phyloP scores from a whole-genome alignment of 768 basidiomycete species.

The Cystofilobasidium capitatum region DNA sequence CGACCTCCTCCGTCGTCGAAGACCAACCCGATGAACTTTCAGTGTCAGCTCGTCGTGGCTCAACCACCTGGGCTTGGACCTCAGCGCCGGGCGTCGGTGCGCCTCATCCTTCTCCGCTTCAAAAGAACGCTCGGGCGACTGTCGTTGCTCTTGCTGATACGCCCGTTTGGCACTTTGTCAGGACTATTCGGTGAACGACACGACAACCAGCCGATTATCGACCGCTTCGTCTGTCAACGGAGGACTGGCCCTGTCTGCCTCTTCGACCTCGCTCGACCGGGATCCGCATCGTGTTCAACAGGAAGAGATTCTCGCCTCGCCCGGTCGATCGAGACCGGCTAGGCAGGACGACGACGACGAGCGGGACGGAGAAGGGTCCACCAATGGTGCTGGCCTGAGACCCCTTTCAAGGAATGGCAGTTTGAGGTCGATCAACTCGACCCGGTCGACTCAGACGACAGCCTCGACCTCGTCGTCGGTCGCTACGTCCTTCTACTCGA shows the following conservation, averaged over 20 bases:
- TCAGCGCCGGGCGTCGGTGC: background rate
- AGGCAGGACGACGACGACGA: background rate
- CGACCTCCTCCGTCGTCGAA: slow-evolving; percentile 18
- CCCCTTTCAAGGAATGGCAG: too few relatives aligned
- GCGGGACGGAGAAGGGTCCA: background rate
- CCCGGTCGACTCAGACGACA: too few relatives aligned
- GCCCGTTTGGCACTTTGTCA: background rate
- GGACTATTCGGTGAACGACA: background rate
- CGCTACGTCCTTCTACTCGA: background rate
- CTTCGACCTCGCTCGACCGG: background rate
- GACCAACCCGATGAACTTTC: slow-evolving; percentile 19
- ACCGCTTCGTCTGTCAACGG: background rate
- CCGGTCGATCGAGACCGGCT: background rate
- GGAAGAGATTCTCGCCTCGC: too few relatives aligned
- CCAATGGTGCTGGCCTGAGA: too few relatives aligned
- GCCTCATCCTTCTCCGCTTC: background rate
- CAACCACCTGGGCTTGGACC: background rate
- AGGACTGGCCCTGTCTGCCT: background rate
- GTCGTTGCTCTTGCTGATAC: background rate
- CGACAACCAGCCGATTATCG: background rate
- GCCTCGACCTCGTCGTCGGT: too few relatives aligned
- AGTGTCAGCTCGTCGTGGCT: slow-evolving; percentile 24
- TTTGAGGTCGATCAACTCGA: too few relatives aligned
- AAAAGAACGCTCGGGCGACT: too few relatives aligned
- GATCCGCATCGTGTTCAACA: too few relatives aligned